Base-by-base conservation (phyloP, 768 basidiomycete genomes). In the Suillus occidentalis region DNA sequence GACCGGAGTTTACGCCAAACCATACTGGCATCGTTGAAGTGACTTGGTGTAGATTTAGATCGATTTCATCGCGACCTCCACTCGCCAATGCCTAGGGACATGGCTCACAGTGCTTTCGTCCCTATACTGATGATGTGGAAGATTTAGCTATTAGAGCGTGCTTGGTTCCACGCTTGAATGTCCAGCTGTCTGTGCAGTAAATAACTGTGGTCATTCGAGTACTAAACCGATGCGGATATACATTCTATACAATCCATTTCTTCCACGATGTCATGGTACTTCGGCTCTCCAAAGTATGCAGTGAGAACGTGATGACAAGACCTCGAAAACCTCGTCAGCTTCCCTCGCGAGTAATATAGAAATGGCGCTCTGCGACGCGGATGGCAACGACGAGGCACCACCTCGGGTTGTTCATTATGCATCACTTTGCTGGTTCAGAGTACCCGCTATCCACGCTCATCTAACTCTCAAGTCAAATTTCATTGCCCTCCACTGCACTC, bases 91-190 rank as follows among this genome's bases (percentile, higher is more conserved):
- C 89, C 90, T 89, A 85, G 90, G 84, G 80, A 89, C 89, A 91
- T 77, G 82, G 90, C 87, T 73, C 68, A 73, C 77, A 66, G 70
- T 89, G 89, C 90, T 85, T 84, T 91, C 88, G 89, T 90, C 84
- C 77, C 89, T 87, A 59, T 87, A 89, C 89, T 86, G 81, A 89
- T 80, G 80, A 75, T 66, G 88, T 91, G 90, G 90, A 81, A 91
- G 84, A 91, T 72, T 42, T 58, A 84, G 63, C 60, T 68, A 65
- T 62, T 18, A 20, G 57, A 69, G 53, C 43, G 63, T 75, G 78
- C 85, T 77, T 82, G 84, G 85, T 91, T 50, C 89, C 89, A 91
- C 89, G 82, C 89, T 91, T 86, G 88, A 85, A 80, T 84, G 85
- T 78, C 83, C 83, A 83, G 76, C 80, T 81, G 72, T 73, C 31